These are phyloP conservation scores for Ceratobasidium sp. DNA, from an alignment of 1,284 basidiomycete species.

Conservation along the genomic window DNA sequence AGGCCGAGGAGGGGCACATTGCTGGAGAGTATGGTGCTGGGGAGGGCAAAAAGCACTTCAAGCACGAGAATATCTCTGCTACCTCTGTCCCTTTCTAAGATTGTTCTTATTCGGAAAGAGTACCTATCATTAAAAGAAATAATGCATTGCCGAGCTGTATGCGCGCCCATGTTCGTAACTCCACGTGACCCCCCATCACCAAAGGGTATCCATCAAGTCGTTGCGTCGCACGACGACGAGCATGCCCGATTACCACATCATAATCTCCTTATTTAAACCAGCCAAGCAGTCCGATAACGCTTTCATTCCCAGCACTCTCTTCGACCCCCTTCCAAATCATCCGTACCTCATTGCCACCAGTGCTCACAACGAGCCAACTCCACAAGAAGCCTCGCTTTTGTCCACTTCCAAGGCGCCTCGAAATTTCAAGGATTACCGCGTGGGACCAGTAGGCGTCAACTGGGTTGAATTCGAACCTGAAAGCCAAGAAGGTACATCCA, in stretches of 20 bases:
- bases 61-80: slow-evolving; percentile 56
- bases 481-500: slow-evolving; percentile 56
- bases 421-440: slow-evolving; percentile 51
- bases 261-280: slow-evolving; percentile 34
- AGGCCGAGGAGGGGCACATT: slow-evolving; percentile 72
- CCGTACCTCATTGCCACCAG: slow-evolving; percentile 32
- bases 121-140: too few relatives aligned
- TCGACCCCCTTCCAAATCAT: slow-evolving; percentile 39
- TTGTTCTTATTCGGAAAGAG: not conserved
- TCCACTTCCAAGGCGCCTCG: slow-evolving; percentile 6
- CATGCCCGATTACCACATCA: slow-evolving; percentile 38
- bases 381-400: slow-evolving; percentile 18
- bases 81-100: slow-evolving; percentile 23
- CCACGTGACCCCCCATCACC: slow-evolving; percentile 11
- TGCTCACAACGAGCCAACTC: slow-evolving; percentile 26
- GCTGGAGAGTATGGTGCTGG: slow-evolving; percentile 79
- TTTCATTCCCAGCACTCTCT: slow-evolving; percentile 36
- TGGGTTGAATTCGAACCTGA: slow-evolving; percentile 67
- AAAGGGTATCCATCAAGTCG: not conserved
- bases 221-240: slow-evolving; percentile 38
- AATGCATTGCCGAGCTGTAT: too few relatives aligned
- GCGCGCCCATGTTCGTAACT: not conserved
- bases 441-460: slow-evolving; percentile 76
- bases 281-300: slow-evolving; percentile 19
- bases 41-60: slow-evolving; percentile 79